These are phyloP conservation scores for Hypericum androsaemum DNA, from an alignment of 345 rosid genomes.

Conservation along the genomic window DNA sequence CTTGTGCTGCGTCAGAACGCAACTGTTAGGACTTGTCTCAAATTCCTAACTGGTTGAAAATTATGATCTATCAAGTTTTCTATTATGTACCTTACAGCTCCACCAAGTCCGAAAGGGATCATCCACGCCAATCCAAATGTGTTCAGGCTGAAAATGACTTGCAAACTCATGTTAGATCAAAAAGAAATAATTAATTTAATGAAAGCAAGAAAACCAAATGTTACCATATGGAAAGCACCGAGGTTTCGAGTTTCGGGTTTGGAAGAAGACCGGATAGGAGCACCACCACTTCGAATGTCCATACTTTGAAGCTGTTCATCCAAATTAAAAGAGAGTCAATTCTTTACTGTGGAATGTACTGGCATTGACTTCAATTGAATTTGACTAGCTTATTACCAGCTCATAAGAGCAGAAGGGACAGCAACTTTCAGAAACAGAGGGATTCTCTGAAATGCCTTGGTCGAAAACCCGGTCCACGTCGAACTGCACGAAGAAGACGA, in stretches of 20 bases:
- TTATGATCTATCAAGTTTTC: not conserved
- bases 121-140: constrained; percentile 56
- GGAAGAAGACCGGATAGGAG: constrained; percentile 38
- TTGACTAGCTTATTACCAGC: constrained; percentile 24
- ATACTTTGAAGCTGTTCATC: constrained; percentile 29
- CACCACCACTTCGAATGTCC: constrained; percentile 38
- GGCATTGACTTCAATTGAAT: not conserved
- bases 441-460: constrained; percentile 30
- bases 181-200: too few species aligned
- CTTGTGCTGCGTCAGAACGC: constrained; percentile 8
- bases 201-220: too few species aligned
- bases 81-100: constrained; percentile 41
- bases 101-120: constrained; percentile 62
- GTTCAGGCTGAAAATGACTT: constrained; percentile 39
- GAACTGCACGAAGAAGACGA: constrained; percentile 24
- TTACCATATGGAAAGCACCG: constrained; percentile 38
- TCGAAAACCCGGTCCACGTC: constrained; percentile 44
- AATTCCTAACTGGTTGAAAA: not conserved
- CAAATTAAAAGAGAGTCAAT: not conserved
- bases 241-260: constrained; percentile 36
- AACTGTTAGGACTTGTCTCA: not conserved
- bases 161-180: too few species aligned
- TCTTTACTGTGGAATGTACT: not conserved
- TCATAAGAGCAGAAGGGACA: constrained; percentile 48
- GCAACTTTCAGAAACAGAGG: constrained; percentile 40